Evolutionary conservation across 805 yeast species (phyloP).

Genomic region (Myxozyma geophila): DNA sequence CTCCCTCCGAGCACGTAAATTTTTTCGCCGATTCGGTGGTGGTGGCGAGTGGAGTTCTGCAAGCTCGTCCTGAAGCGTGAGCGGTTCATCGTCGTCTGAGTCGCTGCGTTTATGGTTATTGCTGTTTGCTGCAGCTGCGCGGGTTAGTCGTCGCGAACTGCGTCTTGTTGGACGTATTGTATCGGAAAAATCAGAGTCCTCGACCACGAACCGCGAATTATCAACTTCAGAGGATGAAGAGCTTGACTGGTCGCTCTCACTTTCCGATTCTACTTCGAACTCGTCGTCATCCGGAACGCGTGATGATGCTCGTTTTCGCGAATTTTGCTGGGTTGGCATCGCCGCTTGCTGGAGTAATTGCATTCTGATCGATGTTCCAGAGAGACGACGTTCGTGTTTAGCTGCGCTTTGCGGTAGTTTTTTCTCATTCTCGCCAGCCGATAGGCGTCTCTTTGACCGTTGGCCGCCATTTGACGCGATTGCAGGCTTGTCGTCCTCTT

Average conservation of each 20-base stretch:
- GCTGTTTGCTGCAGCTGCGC: constrained; percentile 2
- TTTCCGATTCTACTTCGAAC: constrained; percentile 23
- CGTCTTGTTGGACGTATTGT: not conserved
- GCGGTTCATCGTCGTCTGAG: constrained; percentile 11
- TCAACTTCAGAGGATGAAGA: constrained; percentile 38
- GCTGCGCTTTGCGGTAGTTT: not conserved
- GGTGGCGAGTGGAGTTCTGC: constrained; percentile 67
- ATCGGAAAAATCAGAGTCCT: constrained; percentile 33
- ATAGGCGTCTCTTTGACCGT: constrained; percentile 1
- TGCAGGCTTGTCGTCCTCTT: no score
- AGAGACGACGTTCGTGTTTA: constrained; percentile 9
- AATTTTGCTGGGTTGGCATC: not conserved
- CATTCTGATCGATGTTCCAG: constrained; percentile 31
- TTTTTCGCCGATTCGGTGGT: constrained; percentile 51
- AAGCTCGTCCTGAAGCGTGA: constrained; percentile 61
- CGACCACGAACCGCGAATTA: constrained; percentile 33
- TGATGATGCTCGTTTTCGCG: constrained; percentile 44
- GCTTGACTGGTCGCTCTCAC: constrained; percentile 37
- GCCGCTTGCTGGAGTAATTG: constrained; percentile 27
- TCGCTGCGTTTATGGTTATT: constrained; percentile 9
- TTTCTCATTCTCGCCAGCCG: constrained; percentile 1
- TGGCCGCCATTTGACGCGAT: no score
- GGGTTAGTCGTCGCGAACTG: constrained; percentile 18
- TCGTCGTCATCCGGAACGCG: constrained; percentile 36
- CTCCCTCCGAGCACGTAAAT: constrained; percentile 66